Evolutionary conservation across 2,329 filamentous ascomycete species (phyloP), one percentile per base, ranked within the genome.

Genomic region (Aspergillus neotritici): DNA sequence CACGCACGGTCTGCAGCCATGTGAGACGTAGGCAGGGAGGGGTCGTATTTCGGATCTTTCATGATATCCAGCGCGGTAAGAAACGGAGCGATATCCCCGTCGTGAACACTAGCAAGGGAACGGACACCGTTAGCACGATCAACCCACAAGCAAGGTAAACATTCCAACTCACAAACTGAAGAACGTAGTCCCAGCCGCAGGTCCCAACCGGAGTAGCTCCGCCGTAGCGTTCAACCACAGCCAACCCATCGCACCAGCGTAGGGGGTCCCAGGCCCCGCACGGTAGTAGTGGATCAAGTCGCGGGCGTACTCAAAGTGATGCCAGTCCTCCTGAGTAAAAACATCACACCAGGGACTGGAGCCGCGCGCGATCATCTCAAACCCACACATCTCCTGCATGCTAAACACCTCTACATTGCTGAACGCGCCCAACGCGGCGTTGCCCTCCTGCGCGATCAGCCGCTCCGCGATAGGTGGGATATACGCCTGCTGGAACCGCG

Each of bases 311-410:
- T 78, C 77, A 48, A 80, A 80, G 38, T 68, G 58, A 10, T 71
- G 57, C 68, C 77, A 79, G 36, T 80, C 77, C 1, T 73, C 60
- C 28, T 65, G 63, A 0, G 71, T 75, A 56, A 81, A 81, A 7
- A 79, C 66, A 42, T 73, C 60, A 49, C 77, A 81, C 77, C 77
- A 81, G 5, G 68, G 67, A 55, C 75, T 79, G 15, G 59, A 63
- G 5, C 77, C 78, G 44, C 73, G 68, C 0, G 73, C 72, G 2
- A 75, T 70, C 0, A 67, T 76, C 57, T 81, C 78, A 49, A 80
- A 82, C 1, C 75, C 78, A 54, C 78, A 81, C 65, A 80, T 73
- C 51, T 80, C 76, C 56, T 80, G 78, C 78, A 81, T 80, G 45
- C 72, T 68, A 52, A 74, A 81, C 31, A 80, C 58, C 41, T 80